Evolutionary conservation across 495 filamentous ascomycete species (phyloP).

Genomic region (Jackrogersella minutella): DNA sequence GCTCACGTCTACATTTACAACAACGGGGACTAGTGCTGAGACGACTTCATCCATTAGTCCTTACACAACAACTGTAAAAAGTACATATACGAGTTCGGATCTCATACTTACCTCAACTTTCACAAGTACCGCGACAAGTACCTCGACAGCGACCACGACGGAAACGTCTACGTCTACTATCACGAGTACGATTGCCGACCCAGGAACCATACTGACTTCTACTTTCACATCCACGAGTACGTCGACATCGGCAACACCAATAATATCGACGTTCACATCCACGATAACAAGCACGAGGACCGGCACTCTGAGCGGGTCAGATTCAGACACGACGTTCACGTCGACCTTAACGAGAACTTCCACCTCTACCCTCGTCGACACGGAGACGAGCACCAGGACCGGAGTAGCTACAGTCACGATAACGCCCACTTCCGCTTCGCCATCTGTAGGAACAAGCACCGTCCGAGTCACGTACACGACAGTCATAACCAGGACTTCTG

Average conservation of each 20-base stretch:
- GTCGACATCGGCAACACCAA: background rate
- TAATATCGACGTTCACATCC: background rate
- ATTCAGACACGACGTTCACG: constrained; percentile 21
- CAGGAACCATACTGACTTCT: constrained; percentile 6
- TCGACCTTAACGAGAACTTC: constrained; percentile 29
- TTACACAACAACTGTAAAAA: constrained; percentile 13
- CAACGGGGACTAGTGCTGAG: background rate
- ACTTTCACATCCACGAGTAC: constrained; percentile 11
- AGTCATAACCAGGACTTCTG: constrained; percentile 4
- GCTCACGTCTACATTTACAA: constrained; percentile 25
- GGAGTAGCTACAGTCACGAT: background rate
- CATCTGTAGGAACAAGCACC: background rate
- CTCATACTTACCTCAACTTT: constrained; percentile 10
- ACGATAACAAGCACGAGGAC: constrained; percentile 29
- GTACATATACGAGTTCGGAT: constrained; percentile 4
- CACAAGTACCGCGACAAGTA: constrained; percentile 9
- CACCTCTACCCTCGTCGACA: constrained; percentile 10
- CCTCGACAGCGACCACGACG: background rate
- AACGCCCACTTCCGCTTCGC: too few relatives aligned
- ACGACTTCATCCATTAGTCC: background rate
- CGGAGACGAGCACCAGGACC: constrained; percentile 1
- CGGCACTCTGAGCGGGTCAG: constrained; percentile 16
- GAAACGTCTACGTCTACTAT: constrained; percentile 21
- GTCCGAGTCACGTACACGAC: constrained; percentile 5
- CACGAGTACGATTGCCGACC: constrained; percentile 15